These are phyloP conservation scores for Picocystis sp. DNA, from an alignment of 163 green algal species.

Conservation along the genomic window DNA sequence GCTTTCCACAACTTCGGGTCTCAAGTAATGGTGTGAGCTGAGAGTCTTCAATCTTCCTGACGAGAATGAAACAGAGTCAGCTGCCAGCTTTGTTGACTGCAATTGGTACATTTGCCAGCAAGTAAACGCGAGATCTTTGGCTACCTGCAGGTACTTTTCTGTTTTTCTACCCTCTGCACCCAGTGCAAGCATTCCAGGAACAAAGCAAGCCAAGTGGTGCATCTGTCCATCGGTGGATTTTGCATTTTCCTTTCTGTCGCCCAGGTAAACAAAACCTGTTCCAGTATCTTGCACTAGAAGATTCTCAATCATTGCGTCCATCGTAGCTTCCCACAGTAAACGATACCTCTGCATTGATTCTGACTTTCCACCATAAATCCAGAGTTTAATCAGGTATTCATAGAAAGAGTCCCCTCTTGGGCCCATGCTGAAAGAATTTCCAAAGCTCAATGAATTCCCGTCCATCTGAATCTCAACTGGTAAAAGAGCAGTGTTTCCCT, in stretches of 20 bases:
- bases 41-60: no score
- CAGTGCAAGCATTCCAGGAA: constrained; percentile 51
- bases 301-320: constrained; percentile 12
- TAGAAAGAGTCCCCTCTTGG: constrained; percentile 57
- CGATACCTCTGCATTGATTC: constrained; percentile 17
- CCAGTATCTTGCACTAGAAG: constrained; percentile 14
- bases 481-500: background rate
- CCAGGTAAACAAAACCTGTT: constrained; percentile 21
- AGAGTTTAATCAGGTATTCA: constrained; percentile 91
- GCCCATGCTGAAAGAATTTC: constrained; percentile 14
- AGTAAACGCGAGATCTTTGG: constrained; percentile 33
- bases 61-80: no score
- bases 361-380: constrained; percentile 33
- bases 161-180: constrained; percentile 25
- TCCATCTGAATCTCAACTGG: background rate
- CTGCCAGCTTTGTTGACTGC: constrained; percentile 10
- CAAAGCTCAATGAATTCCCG: no score
- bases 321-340: constrained; percentile 18
- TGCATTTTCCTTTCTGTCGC: constrained; percentile 9
- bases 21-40: constrained; percentile 50
- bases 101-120: constrained; percentile 35
- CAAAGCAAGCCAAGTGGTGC: constrained; percentile 78
- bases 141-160: constrained; percentile 34
- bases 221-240: constrained; percentile 27
- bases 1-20: constrained; percentile 74